phyloP scores from a whole-genome alignment of 305 asterid genomes.

The Fraxinus platypoda region DNA sequence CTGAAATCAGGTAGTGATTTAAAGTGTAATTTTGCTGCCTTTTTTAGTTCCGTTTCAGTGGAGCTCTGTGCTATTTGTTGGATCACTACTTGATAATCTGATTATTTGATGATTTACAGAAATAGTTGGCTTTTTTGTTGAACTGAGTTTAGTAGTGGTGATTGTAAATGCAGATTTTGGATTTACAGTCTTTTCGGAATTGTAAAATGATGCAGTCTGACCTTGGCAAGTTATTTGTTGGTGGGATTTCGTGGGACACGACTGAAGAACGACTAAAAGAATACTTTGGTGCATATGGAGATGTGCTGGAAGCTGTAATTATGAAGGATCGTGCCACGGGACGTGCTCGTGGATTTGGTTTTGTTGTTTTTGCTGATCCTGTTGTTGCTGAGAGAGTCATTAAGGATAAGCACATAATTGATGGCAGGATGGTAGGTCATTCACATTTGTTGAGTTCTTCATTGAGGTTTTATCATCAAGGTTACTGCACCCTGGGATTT shows the following conservation, averaged over 20 bases:
- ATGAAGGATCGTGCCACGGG: constrained; percentile 40
- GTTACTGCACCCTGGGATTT: background rate
- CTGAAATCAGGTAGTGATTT: background rate
- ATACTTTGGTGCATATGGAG: constrained; percentile 36
- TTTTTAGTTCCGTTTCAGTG: background rate
- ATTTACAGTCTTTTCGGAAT: background rate
- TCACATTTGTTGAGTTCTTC: background rate
- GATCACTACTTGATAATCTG: background rate
- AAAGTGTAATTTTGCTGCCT: background rate
- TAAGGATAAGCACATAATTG: constrained; percentile 37
- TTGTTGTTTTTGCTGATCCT: constrained; percentile 38
- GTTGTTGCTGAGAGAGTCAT: constrained; percentile 34
- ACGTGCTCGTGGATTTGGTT: constrained; percentile 41
- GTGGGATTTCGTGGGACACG: constrained; percentile 42
- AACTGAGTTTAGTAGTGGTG: background rate
- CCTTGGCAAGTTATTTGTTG: constrained; percentile 37
- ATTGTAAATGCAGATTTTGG: constrained; percentile 16
- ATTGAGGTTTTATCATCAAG: background rate
- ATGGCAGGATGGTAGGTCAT: constrained; percentile 35
- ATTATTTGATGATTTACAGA: background rate
- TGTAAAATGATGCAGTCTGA: constrained; percentile 32
- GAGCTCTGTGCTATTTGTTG: background rate
- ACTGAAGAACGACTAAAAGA: constrained; percentile 35
- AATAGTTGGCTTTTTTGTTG: background rate
- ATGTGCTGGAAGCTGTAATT: constrained; percentile 36